Base-by-base conservation (phyloP, 2,329 filamentous ascomycete genomes). In the Venturia carpophila region DNA sequence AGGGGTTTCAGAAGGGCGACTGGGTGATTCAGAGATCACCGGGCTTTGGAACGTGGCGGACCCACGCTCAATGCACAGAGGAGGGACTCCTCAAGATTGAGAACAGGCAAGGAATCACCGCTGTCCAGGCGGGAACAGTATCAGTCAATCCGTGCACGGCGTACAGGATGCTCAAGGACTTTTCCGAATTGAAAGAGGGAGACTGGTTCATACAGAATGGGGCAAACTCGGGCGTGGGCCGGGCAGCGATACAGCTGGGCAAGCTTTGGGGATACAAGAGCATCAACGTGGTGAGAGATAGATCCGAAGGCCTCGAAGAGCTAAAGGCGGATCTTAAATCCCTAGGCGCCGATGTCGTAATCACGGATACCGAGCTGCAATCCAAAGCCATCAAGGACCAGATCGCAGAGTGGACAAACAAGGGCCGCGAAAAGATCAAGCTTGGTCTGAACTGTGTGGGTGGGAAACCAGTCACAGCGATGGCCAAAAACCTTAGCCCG, bases 131-230 rank as follows among this genome's bases (percentile, higher is more conserved):
- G 13, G 93, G 90, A 5, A 97, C 92, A 0, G 90, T 96, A 43
- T 88, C 85, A 68, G 90, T 99, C 52, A 99, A 99, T 75, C 94
- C 94, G 1, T 92, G 91, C 75, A 96, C 92, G 1, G 94, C 94
- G 1, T 97, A 96, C 78, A 86, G 92, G 64, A 95, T 99, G 87
- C 83, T 99, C 66, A 86, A 87, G 65, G 90, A 93, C 73, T 97
- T 93, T 72, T 86, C 81, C 69, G 73, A 79, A 4, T 76, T 87
- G 72, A 73, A 82, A 65, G 84, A 86, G n/a, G 90, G 92, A 64
- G 88, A 95, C 65, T 99, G 93, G 92, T 91, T 97, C 73, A 87
- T 99, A 60, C 94, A 99, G 77, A 99, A 99, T 74, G 94, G 93
- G 9, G 94, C 93, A 47, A 99, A 99, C 77, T 91, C 87, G 52